Evolutionary conservation across 495 filamentous ascomycete genomes (phyloP), one percentile per base, ranked within the genome.

Genomic region (Penicillium ucsense): DNA sequence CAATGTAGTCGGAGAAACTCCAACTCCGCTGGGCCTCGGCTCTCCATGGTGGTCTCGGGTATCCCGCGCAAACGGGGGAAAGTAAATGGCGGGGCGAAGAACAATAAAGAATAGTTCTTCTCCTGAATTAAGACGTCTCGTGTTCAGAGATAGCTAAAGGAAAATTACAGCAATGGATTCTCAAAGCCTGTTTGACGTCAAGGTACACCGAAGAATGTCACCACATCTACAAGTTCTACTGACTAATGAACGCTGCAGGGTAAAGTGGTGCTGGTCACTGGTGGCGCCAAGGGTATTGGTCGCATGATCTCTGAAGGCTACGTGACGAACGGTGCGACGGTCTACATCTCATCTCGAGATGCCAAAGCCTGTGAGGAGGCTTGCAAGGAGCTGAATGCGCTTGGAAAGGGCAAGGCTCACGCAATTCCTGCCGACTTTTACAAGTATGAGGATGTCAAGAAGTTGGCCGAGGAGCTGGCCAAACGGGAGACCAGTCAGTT

Each of bases 271-370:
- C 72, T 85, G 68, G 79, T 87, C 52, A 87, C 83, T 45, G 83
- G 83, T 48, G 83, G 78, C 43, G 79, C 79, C 48, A 86, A 74
- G 52, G 83, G 83, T 31, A 84, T 87, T 55, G 83, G 83, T 51
- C 76, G 85, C 40, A 92, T 90, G 85, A 86, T 85, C 50, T 83
- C 86, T 0, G 81, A 89, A 55, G 83, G 86, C 3, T 84, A 85
- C 52, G 83, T 88, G 1, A 68, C 77, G 29, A 90, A 89, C 61
- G 86, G 87, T 35, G 86, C 87, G 11, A 88, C 80, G 35, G 86
- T 90, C 31, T 90, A 90, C 65, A 89, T 92, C 49, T 85, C 83
- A 6, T 88, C 85, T 4, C 82, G 86, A 38, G 83, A 84, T 57
- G 71, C 68, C 30, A 74, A 76, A 57, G 70, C 77, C 37, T 84